Evolutionary conservation across 1,284 basidiomycete species (phyloP), one percentile per base, ranked within the genome.

Genomic region (Microbotryum scabiosae): DNA sequence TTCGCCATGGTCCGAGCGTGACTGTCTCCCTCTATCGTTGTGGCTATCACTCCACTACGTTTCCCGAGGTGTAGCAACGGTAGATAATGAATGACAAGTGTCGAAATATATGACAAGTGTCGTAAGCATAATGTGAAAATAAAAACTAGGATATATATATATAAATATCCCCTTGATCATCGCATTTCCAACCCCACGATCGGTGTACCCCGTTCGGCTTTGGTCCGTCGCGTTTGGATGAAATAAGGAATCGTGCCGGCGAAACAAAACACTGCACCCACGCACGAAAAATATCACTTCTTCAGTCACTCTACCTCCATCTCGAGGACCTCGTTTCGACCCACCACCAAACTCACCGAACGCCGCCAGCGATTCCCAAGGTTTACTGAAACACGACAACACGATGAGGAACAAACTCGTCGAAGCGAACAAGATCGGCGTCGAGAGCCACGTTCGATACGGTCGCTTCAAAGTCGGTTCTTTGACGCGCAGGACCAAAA

Each of bases 321-420:
- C 28, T 1, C 28, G 10, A 30, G 6, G 6, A 30, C 7, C 30
- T 10, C 30, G 30, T 9, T 30, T 9, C 30, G 2, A 30, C 10
- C 2, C 7, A 30, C 10, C 10, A 6, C 9, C 7, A 26, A 49
- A 77, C 82, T 65, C 69, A 92, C 90, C 84, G 62, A 93, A 81
- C 3, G 91, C 91, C 2, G 90, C 85, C 4, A 88, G 75, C 0
- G 91, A 90, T 74, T 97, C 88, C 26, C 87, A 76, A 1, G 94
- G 96, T 18, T 93, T 92, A 2, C 91, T 91, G 62, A 96, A 87
- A 56, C 96, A 82, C 4, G 93, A 93, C 90, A 98, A 97, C 70
- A 88, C 85, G 6, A 99, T 78, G 55, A 98, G 79, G 77, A 97
- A 97, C 62, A 96, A 77, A 2, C 92, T 90, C 23, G 93, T 90